phyloP scores from a whole-genome alignment of 352 stramenopile genomes.

The Phytophthora europaea region DNA sequence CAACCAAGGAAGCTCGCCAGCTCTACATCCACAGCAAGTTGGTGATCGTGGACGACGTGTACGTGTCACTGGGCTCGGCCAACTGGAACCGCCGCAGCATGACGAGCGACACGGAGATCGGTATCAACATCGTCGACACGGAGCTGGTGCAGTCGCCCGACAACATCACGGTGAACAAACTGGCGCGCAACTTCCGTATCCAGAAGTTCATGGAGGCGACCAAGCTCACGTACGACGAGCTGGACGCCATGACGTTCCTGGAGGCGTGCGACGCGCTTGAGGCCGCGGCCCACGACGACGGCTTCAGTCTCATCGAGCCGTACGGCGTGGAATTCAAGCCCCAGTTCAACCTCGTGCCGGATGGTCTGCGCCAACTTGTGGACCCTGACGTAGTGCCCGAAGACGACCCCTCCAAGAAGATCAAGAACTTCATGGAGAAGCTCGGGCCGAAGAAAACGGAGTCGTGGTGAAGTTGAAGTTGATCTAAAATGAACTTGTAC shows the following conservation, averaged over 20 bases:
- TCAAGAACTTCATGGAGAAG: slow-evolving; percentile 31
- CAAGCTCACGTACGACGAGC: slow-evolving; percentile 43
- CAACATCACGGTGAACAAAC: slow-evolving; percentile 51
- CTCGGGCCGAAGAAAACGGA: slow-evolving; percentile 9
- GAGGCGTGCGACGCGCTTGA: slow-evolving; percentile 42
- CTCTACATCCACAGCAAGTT: slow-evolving; percentile 77
- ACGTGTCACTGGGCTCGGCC: slow-evolving; percentile 85
- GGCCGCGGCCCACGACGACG: slow-evolving; percentile 34
- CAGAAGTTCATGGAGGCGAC: slow-evolving; percentile 66
- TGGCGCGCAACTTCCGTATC: slow-evolving; percentile 59
- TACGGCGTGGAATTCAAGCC: slow-evolving; percentile 39
- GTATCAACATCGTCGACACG: slow-evolving; percentile 62
- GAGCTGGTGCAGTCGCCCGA: slow-evolving; percentile 45
- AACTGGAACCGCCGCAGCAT: slow-evolving; percentile 95
- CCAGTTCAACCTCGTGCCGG: slow-evolving; percentile 38
- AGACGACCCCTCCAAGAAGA: slow-evolving; percentile 26
- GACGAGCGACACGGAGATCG: slow-evolving; percentile 75
- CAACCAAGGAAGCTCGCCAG: slow-evolving; percentile 45
- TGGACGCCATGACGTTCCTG: slow-evolving; percentile 47
- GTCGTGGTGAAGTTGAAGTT: slow-evolving; percentile 12
- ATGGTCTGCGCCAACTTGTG: slow-evolving; percentile 34
- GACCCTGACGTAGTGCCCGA: slow-evolving; percentile 40
- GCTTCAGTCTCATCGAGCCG: slow-evolving; percentile 46
- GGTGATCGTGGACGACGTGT: slow-evolving; percentile 88
- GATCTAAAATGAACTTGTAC: not conserved